These are phyloP conservation scores for Penicillium sp. DNA, from an alignment of 2,329 filamentous ascomycete genomes.

Conservation along the genomic window DNA sequence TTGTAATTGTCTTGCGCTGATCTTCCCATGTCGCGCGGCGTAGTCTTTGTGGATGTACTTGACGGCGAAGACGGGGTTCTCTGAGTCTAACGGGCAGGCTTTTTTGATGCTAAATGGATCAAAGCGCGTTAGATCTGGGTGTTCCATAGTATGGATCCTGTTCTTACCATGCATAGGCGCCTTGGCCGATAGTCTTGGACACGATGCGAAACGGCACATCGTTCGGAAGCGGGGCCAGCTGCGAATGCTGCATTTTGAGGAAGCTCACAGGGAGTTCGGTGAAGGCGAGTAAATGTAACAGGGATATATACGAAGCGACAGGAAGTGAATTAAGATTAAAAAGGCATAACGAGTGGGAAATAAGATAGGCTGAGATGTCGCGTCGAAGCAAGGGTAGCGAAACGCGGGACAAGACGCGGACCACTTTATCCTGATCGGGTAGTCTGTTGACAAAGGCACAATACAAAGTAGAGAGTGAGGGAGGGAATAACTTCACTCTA, in stretches of 20 bases:
- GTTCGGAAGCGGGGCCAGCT: constrained; percentile 78
- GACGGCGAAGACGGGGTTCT: constrained; percentile 83
- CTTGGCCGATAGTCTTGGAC: constrained; percentile 93
- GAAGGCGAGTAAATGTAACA: background rate
- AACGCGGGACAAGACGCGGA: constrained; percentile 31
- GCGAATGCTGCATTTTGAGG: constrained; percentile 67
- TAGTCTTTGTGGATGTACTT: constrained; percentile 99
- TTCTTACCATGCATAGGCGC: constrained; percentile 89
- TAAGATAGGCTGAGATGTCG: constrained; percentile 23
- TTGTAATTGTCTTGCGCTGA: constrained; percentile 83
- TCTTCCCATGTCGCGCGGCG: constrained; percentile 81
- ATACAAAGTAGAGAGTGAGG: background rate
- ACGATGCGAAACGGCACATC: constrained; percentile 91
- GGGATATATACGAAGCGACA: constrained; percentile 10
- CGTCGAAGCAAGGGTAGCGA: constrained; percentile 18
- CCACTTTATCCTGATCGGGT: constrained; percentile 41
- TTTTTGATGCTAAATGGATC: constrained; percentile 74
- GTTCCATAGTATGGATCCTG: background rate
- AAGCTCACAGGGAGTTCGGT: constrained; percentile 10
- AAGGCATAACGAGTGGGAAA: constrained; percentile 5
- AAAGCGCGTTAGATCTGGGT: constrained; percentile 4
- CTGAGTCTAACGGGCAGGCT: constrained; percentile 69
- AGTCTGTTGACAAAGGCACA: constrained; percentile 30
- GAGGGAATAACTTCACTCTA: background rate
- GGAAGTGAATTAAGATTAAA: background rate